Evolutionary conservation across 805 yeast genomes (phyloP), one percentile per base, ranked within the genome.

Genomic region (Wickerhamomyces bovis): DNA sequence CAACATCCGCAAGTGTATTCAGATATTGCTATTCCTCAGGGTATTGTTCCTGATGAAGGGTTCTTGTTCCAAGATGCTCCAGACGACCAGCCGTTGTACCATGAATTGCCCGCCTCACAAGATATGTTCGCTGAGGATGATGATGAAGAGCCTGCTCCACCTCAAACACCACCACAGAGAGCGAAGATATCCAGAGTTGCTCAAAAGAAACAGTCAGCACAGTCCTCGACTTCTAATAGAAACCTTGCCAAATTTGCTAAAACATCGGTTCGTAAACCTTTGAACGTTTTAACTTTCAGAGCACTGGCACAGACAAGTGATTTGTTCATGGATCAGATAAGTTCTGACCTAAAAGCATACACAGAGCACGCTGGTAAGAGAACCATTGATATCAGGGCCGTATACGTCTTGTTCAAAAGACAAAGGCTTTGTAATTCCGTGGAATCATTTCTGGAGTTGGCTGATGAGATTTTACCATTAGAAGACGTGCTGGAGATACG

Each of bases 291-390:
- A n/a, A 57, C 62, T 3, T 12, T 52, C 3, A 50, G 54, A 0
- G 51, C 58, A 1, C 21, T 69, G 2, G 30, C 51, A 7, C 53
- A 53, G 3, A 60, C 63, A 2, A 57, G 68, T 3, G 53, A 61
- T 3, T 39, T 39, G 18, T 69, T 56, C 48, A 58, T 69, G 35
- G 58, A 55, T 20, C 65, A 60, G 33, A 43, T 55, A 2, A 30
- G 61, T 1, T 49, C 48, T 2, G 71, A 65, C 44, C 45, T 69
- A 6, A 44, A 47, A 1, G 62, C 65, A 0, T 70, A 67, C 41
- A 55, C 71, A 0, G 51, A 52, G 2, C 73, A 70, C 47, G 52
- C 48, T 26, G 40, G 60, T n/a, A 56, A 53, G 33, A 53, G 53
- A 1, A 55, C 46, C 2, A 47, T 69, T 6, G 61, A 63, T 15